Evolutionary conservation across 257 asterid genomes (phyloP).

Genomic region (Primulina huaijiensis): DNA sequence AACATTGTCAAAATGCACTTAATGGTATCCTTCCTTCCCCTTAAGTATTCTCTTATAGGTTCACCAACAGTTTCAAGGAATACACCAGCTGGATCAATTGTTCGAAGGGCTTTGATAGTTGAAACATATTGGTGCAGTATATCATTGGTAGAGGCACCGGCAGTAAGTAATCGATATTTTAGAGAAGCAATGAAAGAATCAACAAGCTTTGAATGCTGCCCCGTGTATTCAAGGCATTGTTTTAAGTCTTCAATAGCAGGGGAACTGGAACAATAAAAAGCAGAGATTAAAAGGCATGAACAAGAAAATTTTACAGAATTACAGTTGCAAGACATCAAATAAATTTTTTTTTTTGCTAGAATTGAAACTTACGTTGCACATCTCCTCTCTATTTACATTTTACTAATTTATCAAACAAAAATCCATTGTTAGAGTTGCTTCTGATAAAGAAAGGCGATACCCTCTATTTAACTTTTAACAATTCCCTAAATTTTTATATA

Average conservation of each 20-base stretch:
- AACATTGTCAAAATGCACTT: slow-evolving; percentile 98
- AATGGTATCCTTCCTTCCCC: slow-evolving; percentile 93
- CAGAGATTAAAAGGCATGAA: not conserved
- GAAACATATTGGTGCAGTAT: slow-evolving; percentile 90
- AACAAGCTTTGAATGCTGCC: slow-evolving; percentile 95
- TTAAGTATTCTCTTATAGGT: slow-evolving; percentile 92
- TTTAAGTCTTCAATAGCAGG: slow-evolving; percentile 95
- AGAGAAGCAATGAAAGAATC: slow-evolving; percentile 90
- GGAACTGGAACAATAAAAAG: slow-evolving; percentile 51
- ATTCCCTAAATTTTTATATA: not conserved
- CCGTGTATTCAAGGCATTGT: slow-evolving; percentile 87
- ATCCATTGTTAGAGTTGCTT: not conserved
- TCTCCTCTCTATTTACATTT: slow-evolving; percentile 3
- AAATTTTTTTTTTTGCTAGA: not conserved
- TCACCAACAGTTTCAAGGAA: slow-evolving; percentile 98
- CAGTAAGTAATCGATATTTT: slow-evolving; percentile 84
- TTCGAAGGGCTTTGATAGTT: slow-evolving; percentile 93
- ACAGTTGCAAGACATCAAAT: not conserved
- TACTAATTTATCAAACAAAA: not conserved
- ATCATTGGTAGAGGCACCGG: slow-evolving; percentile 98
- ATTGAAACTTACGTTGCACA: not conserved
- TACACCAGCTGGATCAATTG: slow-evolving; percentile 96
- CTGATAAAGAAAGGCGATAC: not conserved
- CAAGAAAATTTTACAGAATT: not conserved
- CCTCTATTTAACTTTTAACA: not conserved